A percentile compares a stretch with the other conserved stretches of the same genome.
These are phyloP conservation scores for Tephrocybe rancida DNA, from an alignment of 768 basidiomycete genomes.

Conservation along the genomic window DNA sequence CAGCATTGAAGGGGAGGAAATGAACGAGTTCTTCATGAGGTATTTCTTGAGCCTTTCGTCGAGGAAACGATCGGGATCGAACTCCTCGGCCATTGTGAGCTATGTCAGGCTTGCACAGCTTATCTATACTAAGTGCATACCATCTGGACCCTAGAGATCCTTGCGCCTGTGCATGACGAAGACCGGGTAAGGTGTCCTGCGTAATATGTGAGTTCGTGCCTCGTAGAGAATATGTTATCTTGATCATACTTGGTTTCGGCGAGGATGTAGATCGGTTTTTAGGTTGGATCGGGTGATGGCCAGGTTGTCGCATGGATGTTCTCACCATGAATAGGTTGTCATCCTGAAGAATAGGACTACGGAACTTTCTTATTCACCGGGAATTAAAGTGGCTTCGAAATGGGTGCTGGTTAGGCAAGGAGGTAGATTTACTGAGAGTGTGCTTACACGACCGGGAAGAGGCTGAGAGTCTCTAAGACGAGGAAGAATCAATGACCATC, in stretches of 20 bases:
- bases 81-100: slow-evolving; percentile 52
- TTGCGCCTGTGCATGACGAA: slow-evolving; percentile 67
- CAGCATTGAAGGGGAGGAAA: slow-evolving; percentile 72
- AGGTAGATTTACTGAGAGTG: not conserved
- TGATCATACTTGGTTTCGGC: slow-evolving; percentile 40
- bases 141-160: slow-evolving; percentile 75
- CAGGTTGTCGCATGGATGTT: slow-evolving; percentile 49
- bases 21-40: slow-evolving; percentile 63
- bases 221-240: not conserved
- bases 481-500: not conserved
- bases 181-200: slow-evolving; percentile 53
- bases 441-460: slow-evolving; percentile 57
- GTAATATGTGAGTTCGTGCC: not conserved
- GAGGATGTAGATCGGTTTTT: slow-evolving; percentile 58
- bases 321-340: slow-evolving; percentile 33
- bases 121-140: slow-evolving; percentile 30
- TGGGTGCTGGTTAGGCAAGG: not conserved
- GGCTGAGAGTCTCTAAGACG: slow-evolving; percentile 48
- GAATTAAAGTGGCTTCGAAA: slow-evolving; percentile 49
- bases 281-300: slow-evolving; percentile 43
- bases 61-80: slow-evolving; percentile 74
- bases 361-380: slow-evolving; percentile 29
- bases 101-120: not conserved
- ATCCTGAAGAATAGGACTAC: not conserved
- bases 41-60: slow-evolving; percentile 66